A percentile compares a stretch with the other conserved stretches of the same genome.
Conservation (phyloP, 2,329 filamentous ascomycete species). For the Alternaria burnsii region DNA sequence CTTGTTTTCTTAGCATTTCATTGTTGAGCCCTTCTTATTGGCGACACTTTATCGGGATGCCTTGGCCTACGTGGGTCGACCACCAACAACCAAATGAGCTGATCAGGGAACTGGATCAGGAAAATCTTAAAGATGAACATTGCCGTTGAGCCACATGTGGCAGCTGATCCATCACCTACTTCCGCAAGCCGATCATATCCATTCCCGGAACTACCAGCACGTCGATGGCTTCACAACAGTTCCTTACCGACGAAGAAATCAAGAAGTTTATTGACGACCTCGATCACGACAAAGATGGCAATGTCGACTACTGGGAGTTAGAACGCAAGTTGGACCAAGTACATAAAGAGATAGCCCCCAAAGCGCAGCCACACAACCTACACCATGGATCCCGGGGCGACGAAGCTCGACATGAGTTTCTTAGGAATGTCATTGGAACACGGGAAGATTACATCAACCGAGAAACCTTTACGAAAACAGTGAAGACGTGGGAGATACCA, state of each 20-base stretch:
- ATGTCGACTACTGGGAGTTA: conserved; percentile 62
- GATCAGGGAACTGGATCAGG: conserved; percentile 16
- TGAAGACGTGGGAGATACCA: conserved; percentile 59
- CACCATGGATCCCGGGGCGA: conserved; percentile 50
- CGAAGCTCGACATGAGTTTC: conserved; percentile 60
- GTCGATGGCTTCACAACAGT: conserved; percentile 37
- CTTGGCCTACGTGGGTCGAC: conserved; percentile 42
- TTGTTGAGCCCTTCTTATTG: conserved; percentile 19
- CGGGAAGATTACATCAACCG: conserved; percentile 56
- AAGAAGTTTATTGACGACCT: conserved; percentile 62
- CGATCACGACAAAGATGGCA: conserved; percentile 62
- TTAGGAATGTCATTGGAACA: conserved; percentile 60
- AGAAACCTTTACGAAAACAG: conserved; percentile 57
- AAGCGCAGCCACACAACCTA: conserved; percentile 58
- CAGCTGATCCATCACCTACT: not conserved
- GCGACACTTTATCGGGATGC: conserved; percentile 16
- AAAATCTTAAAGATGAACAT: conserved; percentile 8
- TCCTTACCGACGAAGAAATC: conserved; percentile 59
- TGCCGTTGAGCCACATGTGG: conserved; percentile 1
- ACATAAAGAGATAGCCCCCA: conserved; percentile 60
- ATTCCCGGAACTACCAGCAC: not conserved
- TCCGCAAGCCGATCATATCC: not conserved
- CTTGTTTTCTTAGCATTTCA: conserved; percentile 35
- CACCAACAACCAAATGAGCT: conserved; percentile 19
- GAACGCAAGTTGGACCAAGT: conserved; percentile 63